phyloP scores from a whole-genome alignment of 1,139 yeast species.

The Eremothecium coryli region DNA sequence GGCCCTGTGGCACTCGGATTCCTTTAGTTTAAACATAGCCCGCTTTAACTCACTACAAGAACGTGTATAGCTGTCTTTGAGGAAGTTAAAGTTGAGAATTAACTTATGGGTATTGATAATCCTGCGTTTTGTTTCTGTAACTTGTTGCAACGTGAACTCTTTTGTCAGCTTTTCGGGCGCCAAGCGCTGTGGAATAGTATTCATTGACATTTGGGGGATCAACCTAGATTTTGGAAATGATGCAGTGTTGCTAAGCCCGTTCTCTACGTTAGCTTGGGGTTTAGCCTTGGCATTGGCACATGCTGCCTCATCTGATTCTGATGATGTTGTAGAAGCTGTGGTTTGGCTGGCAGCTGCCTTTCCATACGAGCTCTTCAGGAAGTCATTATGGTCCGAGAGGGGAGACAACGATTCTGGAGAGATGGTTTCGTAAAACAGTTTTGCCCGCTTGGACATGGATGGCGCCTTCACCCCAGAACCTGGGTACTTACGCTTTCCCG shows the following conservation, averaged over 20 bases:
- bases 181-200: slow-evolving; percentile 6
- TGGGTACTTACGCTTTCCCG: slow-evolving; percentile 5
- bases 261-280: slow-evolving; percentile 3
- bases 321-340: neutral
- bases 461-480: slow-evolving; percentile 5
- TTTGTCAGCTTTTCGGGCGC: slow-evolving; percentile 11
- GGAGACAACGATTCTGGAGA: slow-evolving; percentile 21
- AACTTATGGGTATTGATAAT: slow-evolving; percentile 29
- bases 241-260: slow-evolving; percentile 1
- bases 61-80: slow-evolving; percentile 29
- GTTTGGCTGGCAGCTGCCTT: neutral
- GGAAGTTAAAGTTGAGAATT: slow-evolving; percentile 25
- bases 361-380: slow-evolving; percentile 1
- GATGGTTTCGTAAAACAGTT: slow-evolving; percentile 9
- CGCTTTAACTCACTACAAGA: slow-evolving; percentile 30
- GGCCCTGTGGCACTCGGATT: slow-evolving; percentile 32
- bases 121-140: slow-evolving; percentile 26
- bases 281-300: slow-evolving; percentile 5
- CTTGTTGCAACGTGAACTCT: slow-evolving; percentile 19
- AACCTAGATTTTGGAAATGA: slow-evolving; percentile 1
- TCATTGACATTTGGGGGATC: slow-evolving; percentile 13
- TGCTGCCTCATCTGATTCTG: neutral
- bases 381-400: slow-evolving; percentile 13
- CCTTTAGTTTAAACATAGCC: slow-evolving; percentile 28
- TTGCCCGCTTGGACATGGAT: neutral